A percentile compares a stretch with the other conserved stretches of the same genome.
These are phyloP conservation scores for Rhypophila decipiens DNA, from an alignment of 495 filamentous ascomycete genomes.

Conservation along the genomic window DNA sequence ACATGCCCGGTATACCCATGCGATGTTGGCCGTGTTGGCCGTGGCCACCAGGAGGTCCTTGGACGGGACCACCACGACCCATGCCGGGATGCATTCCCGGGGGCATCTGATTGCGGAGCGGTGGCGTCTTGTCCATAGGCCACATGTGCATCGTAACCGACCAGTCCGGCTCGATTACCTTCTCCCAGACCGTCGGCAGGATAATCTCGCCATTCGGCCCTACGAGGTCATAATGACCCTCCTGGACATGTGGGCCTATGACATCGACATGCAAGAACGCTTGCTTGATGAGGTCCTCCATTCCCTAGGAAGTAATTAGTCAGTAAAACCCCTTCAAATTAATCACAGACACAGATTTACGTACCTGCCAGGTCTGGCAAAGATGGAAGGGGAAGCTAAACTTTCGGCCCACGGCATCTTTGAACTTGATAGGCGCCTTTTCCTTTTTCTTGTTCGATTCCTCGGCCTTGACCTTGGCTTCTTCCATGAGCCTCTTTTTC, in stretches of 20 bases:
- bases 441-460: constrained; percentile 48
- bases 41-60: not conserved
- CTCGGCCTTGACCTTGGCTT: constrained; percentile 44
- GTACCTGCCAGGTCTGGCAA: constrained; percentile 74
- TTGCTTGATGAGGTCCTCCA: constrained; percentile 82
- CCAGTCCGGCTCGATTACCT: constrained; percentile 80
- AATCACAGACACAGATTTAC: constrained; percentile 17
- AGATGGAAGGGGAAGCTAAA: constrained; percentile 80
- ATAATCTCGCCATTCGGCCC: constrained; percentile 84
- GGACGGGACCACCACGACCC: not conserved
- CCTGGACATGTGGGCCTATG: constrained; percentile 73
- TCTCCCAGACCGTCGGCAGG: constrained; percentile 81
- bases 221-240: constrained; percentile 79
- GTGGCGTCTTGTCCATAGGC: constrained; percentile 59
- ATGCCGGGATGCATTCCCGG: constrained; percentile 16
- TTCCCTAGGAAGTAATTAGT: constrained; percentile 47
- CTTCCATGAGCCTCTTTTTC: constrained; percentile 27
- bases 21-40: constrained; percentile 2
- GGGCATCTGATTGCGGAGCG: constrained; percentile 10
- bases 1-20: not conserved
- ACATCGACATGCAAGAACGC: constrained; percentile 81
- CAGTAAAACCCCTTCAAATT: not conserved
- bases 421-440: constrained; percentile 65
- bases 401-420: constrained; percentile 79
- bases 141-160: constrained; percentile 95